Conservation (phyloP, 164 flowering plant species). For the Piper betle region DNA sequence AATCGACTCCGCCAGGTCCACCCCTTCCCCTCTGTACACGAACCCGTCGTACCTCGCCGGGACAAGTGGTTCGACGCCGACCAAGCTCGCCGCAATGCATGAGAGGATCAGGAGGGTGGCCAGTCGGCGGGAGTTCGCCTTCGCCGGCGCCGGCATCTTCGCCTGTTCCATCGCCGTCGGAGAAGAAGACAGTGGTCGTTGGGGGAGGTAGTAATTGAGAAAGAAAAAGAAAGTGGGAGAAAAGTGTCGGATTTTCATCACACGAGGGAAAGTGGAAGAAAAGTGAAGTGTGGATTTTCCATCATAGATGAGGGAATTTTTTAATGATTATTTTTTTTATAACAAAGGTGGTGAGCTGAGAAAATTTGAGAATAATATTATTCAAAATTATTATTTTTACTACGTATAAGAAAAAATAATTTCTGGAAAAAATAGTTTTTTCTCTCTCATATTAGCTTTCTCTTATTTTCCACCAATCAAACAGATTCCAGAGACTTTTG, state of each 20-base stretch:
- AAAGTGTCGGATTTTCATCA: not conserved
- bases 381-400: too few species aligned
- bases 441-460: too few species aligned
- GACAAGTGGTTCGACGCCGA: constrained; percentile 11
- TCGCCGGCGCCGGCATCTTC: not conserved
- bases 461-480: too few species aligned
- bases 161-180: not conserved
- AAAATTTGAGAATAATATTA: too few species aligned
- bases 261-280: not conserved
- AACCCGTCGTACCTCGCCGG: constrained; percentile 67
- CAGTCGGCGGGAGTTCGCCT: not conserved
- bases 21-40: constrained; percentile 24
- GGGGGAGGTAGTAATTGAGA: not conserved
- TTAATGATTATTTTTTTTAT: too few species aligned
- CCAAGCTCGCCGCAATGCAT: not conserved
- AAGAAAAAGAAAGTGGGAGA: not conserved
- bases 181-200: not conserved
- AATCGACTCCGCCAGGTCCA: constrained; percentile 18
- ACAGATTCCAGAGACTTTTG: too few species aligned
- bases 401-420: too few species aligned
- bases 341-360: too few species aligned
- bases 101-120: not conserved
- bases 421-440: too few species aligned
- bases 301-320: too few species aligned
- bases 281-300: too few species aligned